These are phyloP conservation scores for Penicillium lividum DNA, from an alignment of 495 filamentous ascomycete genomes.

Conservation along the genomic window DNA sequence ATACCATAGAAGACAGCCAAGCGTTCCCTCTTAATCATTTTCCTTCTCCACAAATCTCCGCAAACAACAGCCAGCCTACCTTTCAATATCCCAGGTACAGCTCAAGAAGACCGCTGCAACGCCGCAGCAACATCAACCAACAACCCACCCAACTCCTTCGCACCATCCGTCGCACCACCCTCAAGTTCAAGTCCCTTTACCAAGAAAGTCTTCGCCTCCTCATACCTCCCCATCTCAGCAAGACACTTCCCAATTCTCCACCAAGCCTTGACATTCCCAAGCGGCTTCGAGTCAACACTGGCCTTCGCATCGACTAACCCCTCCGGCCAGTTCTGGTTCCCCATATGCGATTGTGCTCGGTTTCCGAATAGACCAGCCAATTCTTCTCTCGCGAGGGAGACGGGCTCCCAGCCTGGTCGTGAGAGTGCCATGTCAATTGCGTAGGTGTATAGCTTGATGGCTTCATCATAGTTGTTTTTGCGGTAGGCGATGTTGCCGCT, in stretches of 20 bases:
- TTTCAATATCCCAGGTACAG: not conserved
- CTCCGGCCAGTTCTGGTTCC: constrained; percentile 74
- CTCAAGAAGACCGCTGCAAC: constrained; percentile 26
- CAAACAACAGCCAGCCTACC: not conserved
- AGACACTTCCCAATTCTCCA: constrained; percentile 81
- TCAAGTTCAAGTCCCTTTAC: constrained; percentile 78
- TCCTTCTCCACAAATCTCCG: not conserved
- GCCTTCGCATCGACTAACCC: constrained; percentile 79
- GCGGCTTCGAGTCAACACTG: constrained; percentile 85
- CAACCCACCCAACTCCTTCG: constrained; percentile 63
- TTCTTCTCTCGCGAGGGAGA: constrained; percentile 79
- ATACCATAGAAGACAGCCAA: too few species aligned
- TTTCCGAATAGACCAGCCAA: constrained; percentile 76
- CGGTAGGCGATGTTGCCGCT: constrained; percentile 78
- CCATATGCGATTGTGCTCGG: constrained; percentile 88
- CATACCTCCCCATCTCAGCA: constrained; percentile 84
- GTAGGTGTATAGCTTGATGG: constrained; percentile 75
- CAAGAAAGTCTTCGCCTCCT: constrained; percentile 78
- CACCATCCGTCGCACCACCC: constrained; percentile 62
- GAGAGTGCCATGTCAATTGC: constrained; percentile 84
- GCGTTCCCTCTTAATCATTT: not conserved
- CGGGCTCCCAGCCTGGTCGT: constrained; percentile 85
- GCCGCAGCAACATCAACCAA: constrained; percentile 66
- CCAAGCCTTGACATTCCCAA: constrained; percentile 91
- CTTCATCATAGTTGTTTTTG: constrained; percentile 71